Evolutionary conservation across 1,284 basidiomycete species (phyloP).

Genomic region (Meira miltonrushii): DNA sequence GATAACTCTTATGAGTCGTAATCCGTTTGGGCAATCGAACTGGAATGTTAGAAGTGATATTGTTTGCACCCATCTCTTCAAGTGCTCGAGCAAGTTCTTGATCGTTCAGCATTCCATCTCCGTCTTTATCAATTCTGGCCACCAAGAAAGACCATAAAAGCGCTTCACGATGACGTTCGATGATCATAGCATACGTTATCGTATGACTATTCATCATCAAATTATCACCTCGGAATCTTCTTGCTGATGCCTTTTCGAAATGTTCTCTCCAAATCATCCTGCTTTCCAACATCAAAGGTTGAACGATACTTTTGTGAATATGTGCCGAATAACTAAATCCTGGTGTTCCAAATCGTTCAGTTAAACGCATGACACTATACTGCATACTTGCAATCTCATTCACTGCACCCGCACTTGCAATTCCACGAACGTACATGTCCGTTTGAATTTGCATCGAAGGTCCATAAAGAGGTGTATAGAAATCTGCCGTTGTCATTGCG

Average conservation of each 20-base stretch:
- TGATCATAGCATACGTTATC: background rate
- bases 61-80: background rate
- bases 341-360: background rate
- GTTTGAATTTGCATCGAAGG: background rate
- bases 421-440: background rate
- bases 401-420: background rate
- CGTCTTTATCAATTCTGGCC: constrained; percentile 20
- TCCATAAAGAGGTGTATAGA: background rate
- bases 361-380: background rate
- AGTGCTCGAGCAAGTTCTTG: background rate
- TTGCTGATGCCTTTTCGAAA: background rate
- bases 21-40: background rate
- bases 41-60: background rate
- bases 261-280: background rate
- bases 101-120: background rate
- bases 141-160: constrained; percentile 42
- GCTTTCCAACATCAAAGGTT: background rate
- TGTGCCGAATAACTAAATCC: background rate
- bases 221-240: background rate
- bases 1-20: background rate
- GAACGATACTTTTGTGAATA: background rate
- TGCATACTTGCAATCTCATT: background rate
- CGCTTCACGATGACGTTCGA: constrained; percentile 42
- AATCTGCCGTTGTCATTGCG: background rate
- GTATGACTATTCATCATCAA: background rate